Evolutionary conservation across 306 rosid genomes (phyloP).

Genomic region (Citrullus amarus): DNA sequence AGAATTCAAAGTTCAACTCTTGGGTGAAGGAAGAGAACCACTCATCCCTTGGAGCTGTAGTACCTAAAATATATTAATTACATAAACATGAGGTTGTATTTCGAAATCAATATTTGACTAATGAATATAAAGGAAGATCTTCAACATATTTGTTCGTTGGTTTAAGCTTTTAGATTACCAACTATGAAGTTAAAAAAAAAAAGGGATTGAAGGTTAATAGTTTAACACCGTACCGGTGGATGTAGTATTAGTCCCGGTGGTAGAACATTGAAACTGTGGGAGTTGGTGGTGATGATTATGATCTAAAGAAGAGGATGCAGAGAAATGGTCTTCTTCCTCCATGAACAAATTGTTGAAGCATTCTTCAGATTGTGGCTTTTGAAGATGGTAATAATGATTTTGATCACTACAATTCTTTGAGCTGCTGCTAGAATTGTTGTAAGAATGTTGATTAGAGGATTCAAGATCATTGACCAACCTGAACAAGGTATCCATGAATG

Average conservation of each 20-base stretch:
- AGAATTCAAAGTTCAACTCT: constrained; percentile 38
- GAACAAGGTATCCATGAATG: constrained; percentile 80
- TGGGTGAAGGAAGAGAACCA: background rate
- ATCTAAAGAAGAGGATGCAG: constrained; percentile 46
- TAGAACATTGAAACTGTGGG: constrained; percentile 13
- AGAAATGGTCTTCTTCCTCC: constrained; percentile 93
- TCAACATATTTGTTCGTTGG: too few species aligned
- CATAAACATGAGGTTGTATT: too few species aligned
- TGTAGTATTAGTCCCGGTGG: constrained; percentile 17
- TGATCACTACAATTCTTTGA: constrained; percentile 50
- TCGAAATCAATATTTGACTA: too few species aligned
- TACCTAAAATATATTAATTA: background rate
- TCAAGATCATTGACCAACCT: constrained; percentile 50
- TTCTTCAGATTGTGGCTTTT: constrained; percentile 48
- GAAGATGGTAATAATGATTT: constrained; percentile 21
- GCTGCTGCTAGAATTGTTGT: constrained; percentile 53
- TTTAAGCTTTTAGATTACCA: too few species aligned
- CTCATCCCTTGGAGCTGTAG: background rate
- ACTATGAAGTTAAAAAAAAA: too few species aligned
- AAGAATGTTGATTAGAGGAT: constrained; percentile 45
- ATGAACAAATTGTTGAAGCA: constrained; percentile 85
- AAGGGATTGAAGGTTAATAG: background rate
- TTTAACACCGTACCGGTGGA: constrained; percentile 3
- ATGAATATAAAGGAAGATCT: too few species aligned
- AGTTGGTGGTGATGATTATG: constrained; percentile 3